phyloP scores from a whole-genome alignment of 345 rosid species.

The Brassica napus region Da-Ae NC_063451.1:42098501-42099000 shows the following conservation, averaged over 20 bases:
- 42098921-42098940: constrained; percentile 71
- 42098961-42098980: constrained; percentile 92
- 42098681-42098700: constrained; percentile 73
- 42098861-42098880: constrained; percentile 85
- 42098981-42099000: constrained; percentile 81
- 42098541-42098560: constrained; percentile 89
- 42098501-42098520: constrained; percentile 83
- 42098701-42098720: constrained; percentile 65
- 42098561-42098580: constrained; percentile 91
- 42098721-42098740: constrained; percentile 68
- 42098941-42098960: constrained; percentile 83
- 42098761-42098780: constrained; percentile 2
- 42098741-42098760: constrained; percentile 23
- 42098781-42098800: constrained; percentile 36
- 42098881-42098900: constrained; percentile 97
- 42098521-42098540: constrained; percentile 66
- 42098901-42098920: constrained; percentile 87
- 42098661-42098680: constrained; percentile 65
- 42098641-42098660: constrained; percentile 62
- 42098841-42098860: constrained; percentile 81
- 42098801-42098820: constrained; percentile 95
- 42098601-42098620: constrained; percentile 81
- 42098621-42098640: constrained; percentile 66
- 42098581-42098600: constrained; percentile 89
- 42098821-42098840: constrained; percentile 78